Evolutionary conservation across 345 rosid genomes (phyloP).

Genomic region (Eucalyptus polyanthemos): DNA sequence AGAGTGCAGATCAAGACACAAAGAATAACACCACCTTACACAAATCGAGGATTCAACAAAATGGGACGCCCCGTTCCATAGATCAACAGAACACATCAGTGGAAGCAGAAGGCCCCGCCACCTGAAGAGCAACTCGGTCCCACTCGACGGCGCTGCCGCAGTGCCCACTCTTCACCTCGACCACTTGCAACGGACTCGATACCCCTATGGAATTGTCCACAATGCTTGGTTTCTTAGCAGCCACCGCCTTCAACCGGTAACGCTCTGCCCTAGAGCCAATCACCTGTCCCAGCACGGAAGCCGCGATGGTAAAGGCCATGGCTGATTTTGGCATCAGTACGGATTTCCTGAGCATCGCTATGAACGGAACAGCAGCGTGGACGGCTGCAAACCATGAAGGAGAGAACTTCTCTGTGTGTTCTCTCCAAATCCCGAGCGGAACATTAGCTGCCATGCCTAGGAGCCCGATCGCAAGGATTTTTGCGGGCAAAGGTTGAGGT

Average conservation of each 20-base stretch:
- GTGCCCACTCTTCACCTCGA: neutral
- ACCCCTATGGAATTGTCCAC: neutral
- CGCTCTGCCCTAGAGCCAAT: slow-evolving; percentile 99
- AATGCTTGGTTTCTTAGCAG: slow-evolving; percentile 20
- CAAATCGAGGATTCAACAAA: neutral
- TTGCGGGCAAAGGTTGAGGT: slow-evolving; percentile 84
- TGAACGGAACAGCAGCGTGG: slow-evolving; percentile 95
- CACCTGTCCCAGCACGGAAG: slow-evolving; percentile 78
- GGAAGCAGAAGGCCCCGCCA: slow-evolving; percentile 18
- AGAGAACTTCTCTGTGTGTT: slow-evolving; percentile 78
- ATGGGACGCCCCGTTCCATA: neutral
- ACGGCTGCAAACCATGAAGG: slow-evolving; percentile 85
- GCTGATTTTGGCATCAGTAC: slow-evolving; percentile 92
- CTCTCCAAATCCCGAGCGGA: slow-evolving; percentile 94
- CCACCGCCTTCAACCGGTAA: slow-evolving; percentile 43
- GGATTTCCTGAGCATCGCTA: slow-evolving; percentile 82
- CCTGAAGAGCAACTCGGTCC: slow-evolving; percentile 21
- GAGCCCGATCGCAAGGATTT: slow-evolving; percentile 74
- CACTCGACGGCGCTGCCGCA: slow-evolving; percentile 22
- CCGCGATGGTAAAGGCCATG: slow-evolving; percentile 90
- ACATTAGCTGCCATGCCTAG: slow-evolving; percentile 93
- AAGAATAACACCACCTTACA: neutral
- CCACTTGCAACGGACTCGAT: slow-evolving; percentile 7
- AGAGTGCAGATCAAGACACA: neutral
- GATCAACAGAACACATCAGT: slow-evolving; percentile 28